Base-by-base conservation (phyloP, 257 asterid species). In the Jasminum sambac region DNA sequence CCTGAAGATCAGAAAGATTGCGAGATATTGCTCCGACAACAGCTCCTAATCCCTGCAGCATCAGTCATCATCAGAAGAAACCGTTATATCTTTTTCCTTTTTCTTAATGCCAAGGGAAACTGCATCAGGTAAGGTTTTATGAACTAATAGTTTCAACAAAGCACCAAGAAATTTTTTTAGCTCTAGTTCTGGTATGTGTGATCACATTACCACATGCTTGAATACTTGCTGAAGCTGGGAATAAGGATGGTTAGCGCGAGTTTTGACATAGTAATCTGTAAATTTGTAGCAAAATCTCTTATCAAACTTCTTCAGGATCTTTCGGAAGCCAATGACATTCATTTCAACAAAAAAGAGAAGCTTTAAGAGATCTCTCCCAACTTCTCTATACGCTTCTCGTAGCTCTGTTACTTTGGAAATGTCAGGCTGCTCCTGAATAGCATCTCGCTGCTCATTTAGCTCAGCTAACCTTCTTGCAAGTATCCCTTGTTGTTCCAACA, bases 1-100 rank as follows among this genome's bases (percentile, higher is more conserved):
- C 97, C 85, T 95, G 95, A 78, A 95, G 97, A 78, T 95, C 97
- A 11, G 87, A 93, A 77, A 95, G 96, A 78, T 95, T 95, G 63
- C 98, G 96, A 46, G 99, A 89, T 81, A 95, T 87, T 74, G 99
- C 98, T 79, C 99, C 99, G 72, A 95, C 91, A 65, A 95, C 99
- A 68, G 99, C 99, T 67, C 99, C 99, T 65, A 95, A 73, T 16
- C 99, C 99, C 99, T 95, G 85, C 36, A 75, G 74, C 46, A 74
- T 57, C 70, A 67, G 72, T 67, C 67, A 58, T 69, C 41, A 44
- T 77, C 52, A 74, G 72, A 16, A 46, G 55, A 23, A 46, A 26
- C 23, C 19, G 3, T n/a, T 62, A 67, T n/a, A 34, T 38, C 19
- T 8, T n/a, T 62, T 71, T n/a, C 41, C 48, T 23, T 50, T 16